A percentile compares a stretch with the other conserved stretches of the same genome.
phyloP scores from a whole-genome alignment of 306 rosid species.

The Elaeagnus macrophylla region DNA sequence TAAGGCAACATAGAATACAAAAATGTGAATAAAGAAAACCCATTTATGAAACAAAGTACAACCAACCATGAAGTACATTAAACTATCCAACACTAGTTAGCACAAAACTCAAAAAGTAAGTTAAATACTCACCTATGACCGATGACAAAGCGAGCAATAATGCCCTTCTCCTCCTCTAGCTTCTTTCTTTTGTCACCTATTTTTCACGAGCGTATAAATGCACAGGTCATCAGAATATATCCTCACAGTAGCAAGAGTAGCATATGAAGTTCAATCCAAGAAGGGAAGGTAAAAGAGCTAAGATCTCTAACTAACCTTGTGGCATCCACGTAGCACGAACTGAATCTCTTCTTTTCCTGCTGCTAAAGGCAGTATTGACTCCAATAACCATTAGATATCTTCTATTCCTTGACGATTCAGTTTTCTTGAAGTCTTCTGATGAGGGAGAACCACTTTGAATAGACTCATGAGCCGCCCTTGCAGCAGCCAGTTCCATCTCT shows the following conservation, averaged over 20 bases:
- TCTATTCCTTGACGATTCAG: constrained; percentile 47
- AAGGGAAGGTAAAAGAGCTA: neutral
- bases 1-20: no score
- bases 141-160: constrained; percentile 78
- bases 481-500: constrained; percentile 94
- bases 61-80: no score
- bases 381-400: constrained; percentile 86
- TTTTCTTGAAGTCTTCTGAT: constrained; percentile 37
- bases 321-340: constrained; percentile 97
- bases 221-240: constrained; percentile 31
- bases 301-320: constrained; percentile 50
- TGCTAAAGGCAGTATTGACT: constrained; percentile 93
- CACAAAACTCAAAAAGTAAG: neutral
- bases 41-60: no score
- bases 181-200: constrained; percentile 87
- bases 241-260: neutral
- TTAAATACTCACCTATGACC: constrained; percentile 68
- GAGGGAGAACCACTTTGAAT: constrained; percentile 60
- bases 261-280: no score
- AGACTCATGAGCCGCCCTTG: constrained; percentile 79
- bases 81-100: neutral
- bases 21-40: no score
- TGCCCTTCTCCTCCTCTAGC: constrained; percentile 98
- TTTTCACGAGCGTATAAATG: constrained; percentile 22
- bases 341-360: constrained; percentile 95